Base-by-base conservation (phyloP, 2,329 filamentous ascomycete genomes). In the Golovinomyces cichoracearum region DNA sequence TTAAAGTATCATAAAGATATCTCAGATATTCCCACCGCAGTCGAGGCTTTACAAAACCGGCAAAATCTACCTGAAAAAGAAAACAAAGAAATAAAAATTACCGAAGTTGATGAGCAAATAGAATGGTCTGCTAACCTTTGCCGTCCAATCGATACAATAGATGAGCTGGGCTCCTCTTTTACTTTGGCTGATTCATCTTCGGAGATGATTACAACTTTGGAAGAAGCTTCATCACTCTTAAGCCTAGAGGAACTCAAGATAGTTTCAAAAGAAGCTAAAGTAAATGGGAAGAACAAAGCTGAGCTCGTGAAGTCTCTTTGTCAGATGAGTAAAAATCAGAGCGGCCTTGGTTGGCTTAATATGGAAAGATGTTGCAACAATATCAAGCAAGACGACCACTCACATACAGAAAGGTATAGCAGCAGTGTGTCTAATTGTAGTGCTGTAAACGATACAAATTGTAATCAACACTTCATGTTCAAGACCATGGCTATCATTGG, bases 181-280 rank as follows among this genome's bases (percentile, higher is more conserved):
- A 71, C 70, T 0, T 94, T 95, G 63, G 84, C 83, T 2, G 84
- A 94, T 62, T 67, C 70, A 9, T 90, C 81, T 1, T 73, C 80
- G 50, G 70, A 80, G 7, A 68, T 72, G 51, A 85, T 95, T 52
- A 77, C 69, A 5, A 80, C 76, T 0, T 64, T 95, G 1, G 80
- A 93, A 60, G 84, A 93, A 61, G 86, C 86, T 2, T 81, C 83
- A 0, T 75, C 79, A 0, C 66, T 95, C 0, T 65, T 98, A 4
- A 74, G 76, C n/a, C 66, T 95, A 0, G 85, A 94, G 44, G 90
- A 98, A 63, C 68, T 95, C 21, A 95, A 90, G 60, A 60, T 63
- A 0, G 64, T 98, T 10, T 83, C 85, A 1, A 94, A 83, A 60
- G 83, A 93, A 54, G 82, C 78, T 3, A 93, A 85, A 56, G 72